Evolutionary conservation across 1,284 basidiomycete genomes (phyloP), one percentile per base, ranked within the genome.

Genomic region (Ganoderma meredithae): DNA sequence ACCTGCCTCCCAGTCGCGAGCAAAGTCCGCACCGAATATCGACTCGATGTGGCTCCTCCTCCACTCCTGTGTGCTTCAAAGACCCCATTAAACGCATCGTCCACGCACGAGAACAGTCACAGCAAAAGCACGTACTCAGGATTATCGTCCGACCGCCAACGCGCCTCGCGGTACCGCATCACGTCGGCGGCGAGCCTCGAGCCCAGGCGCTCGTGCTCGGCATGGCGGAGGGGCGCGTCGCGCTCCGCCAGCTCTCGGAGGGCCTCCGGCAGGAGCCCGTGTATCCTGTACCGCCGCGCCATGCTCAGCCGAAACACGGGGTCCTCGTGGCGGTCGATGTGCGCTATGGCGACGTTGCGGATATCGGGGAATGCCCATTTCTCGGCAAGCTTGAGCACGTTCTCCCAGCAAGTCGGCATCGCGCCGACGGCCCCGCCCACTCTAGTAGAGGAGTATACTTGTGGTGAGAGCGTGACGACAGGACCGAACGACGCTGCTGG

Each of bases 1-100:
- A 55, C 52, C 52, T 1, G 27, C 52, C 52, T 55, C 52, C 52
- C 52, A 55, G 31, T 55, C 52, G 27, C 27, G 52, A 7, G 52
- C 52, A 13, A 55, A 55, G 27, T 55, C 27, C 52, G 22, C 52
- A 13, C 52, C 52, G 6, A 55, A 55, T 19, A 55, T 33, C 52
- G 27, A 33, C 52, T 13, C 17, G 17, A 55, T 19, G 27, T 55
- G 52, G 15, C 10, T 55, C 52, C 52, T 27, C 52, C 52, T 27
- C 52, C 52, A 55, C 13, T 31, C 52, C 27, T 55, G 15, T 3
- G 52, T 55, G 27, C 52, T 55, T 22, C 8, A 55, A 7, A 7
- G 7, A 6, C 8, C 6, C 22, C 15, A 52, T 7, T 22, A 12
- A 52, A 33, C 9, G 9, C n/a, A n/a, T 22, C 8, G 6, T 22